A percentile compares a stretch with the other conserved stretches of the same genome.
These are phyloP conservation scores for Trichoderma afroharzianum DNA, from an alignment of 2,329 filamentous ascomycete species.

Conservation along the genomic window DNA sequence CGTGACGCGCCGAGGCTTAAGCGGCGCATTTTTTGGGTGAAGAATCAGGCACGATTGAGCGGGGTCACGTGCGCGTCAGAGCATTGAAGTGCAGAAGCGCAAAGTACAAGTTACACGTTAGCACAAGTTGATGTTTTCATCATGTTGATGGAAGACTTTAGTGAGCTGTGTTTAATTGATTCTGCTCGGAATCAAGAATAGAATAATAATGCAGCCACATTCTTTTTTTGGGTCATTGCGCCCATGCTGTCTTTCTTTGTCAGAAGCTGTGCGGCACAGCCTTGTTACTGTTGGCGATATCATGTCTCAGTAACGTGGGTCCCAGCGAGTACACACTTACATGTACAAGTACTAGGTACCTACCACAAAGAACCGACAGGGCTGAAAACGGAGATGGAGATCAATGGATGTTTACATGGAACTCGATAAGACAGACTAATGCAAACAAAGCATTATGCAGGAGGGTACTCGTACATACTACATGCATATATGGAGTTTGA, in stretches of 20 bases:
- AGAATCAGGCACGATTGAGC: conserved; percentile 21
- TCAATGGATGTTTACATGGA: not conserved
- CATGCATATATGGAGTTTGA: not conserved
- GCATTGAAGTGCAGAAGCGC: not conserved
- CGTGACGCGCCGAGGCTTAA: conserved; percentile 36
- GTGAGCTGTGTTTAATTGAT: not conserved
- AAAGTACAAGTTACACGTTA: not conserved
- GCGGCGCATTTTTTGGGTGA: conserved; percentile 27
- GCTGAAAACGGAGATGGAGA: not conserved
- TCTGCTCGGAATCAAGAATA: not conserved
- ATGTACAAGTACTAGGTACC: no score
- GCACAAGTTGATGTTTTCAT: not conserved
- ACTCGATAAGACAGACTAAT: not conserved
- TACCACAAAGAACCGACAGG: not conserved
- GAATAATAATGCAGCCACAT: not conserved
- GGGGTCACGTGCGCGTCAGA: conserved; percentile 27
- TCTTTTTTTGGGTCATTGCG: not conserved
- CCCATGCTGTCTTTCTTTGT: not conserved
- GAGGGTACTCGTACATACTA: not conserved
- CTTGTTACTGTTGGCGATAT: not conserved
- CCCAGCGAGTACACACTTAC: not conserved
- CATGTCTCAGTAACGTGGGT: not conserved
- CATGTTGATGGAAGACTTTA: not conserved
- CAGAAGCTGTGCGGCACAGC: not conserved
- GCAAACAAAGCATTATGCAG: not conserved